Base-by-base conservation (phyloP, 805 yeast genomes). In the Ogataea pilisensis region DNA sequence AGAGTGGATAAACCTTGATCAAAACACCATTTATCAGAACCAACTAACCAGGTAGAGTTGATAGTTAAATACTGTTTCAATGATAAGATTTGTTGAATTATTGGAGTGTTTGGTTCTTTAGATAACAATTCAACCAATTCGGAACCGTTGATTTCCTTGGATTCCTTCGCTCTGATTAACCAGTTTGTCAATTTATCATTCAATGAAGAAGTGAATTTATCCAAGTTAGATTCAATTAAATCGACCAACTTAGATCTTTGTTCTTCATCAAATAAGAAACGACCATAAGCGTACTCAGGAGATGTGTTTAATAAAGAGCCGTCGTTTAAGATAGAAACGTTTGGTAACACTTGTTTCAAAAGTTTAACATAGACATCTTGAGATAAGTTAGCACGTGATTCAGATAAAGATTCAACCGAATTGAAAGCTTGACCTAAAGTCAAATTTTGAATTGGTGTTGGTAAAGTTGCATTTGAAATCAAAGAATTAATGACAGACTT, bases 21-120 rank as follows among this genome's bases (percentile, higher is more conserved):
- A 59, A 82, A 89, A 17, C 96, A 76, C 98, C 98, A 91, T 25
- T 93, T 79, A 61, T 91, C 98, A 16, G 96, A 88, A 25, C 97
- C 96, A 42, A 91, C 70, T 44, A 91, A 70, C 98, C 98, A 91
- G 39, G 76, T 70, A 11, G 84, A 69, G 37, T 69, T 69, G 41
- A 70, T 60, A 22, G 54, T 49, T 50, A 85, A 76, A 42, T 61
- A 66, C 7, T 73, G 70, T 42, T 69, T 63, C 32, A 70, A 59
- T 3, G 66, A 61, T 39, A 83, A 63, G 21, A 88, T 57, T 17
- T 58, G 44, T 20, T 50, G 43, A 8, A 47, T 34, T 5, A 41
- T 24, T 4, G 58, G 60, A 13, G 78, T 63, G 20, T 61, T 54
- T 16, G 26, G 13, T 3, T 65, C 42, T 41, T 64, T 51, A 46